Conservation (phyloP, 129 eudicot genomes). For the Centrapalus pauciflorus region DNA sequence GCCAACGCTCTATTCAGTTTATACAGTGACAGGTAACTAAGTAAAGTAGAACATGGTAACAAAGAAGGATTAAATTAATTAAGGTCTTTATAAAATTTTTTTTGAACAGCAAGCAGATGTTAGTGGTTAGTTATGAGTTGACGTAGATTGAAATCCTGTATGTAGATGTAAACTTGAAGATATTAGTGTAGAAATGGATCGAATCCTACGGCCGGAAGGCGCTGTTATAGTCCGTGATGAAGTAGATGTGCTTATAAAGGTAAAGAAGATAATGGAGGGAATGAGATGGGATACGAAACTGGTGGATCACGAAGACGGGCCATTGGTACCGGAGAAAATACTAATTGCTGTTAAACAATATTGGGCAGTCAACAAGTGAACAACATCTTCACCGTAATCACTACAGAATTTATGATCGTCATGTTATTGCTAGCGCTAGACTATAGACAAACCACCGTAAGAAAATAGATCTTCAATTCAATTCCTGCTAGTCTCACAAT, state of each 20-base stretch:
- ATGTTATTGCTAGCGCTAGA: background rate
- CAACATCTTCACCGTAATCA: background rate
- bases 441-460: background rate
- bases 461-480: background rate
- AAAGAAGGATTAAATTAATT: no score
- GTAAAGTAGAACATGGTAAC: background rate
- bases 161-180: constrained; percentile 17
- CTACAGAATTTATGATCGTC: background rate
- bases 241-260: constrained; percentile 18
- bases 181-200: constrained; percentile 14
- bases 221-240: constrained; percentile 16
- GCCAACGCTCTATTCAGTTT: constrained; percentile 14
- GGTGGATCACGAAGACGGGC: constrained; percentile 20
- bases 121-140: no score
- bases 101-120: no score
- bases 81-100: no score
- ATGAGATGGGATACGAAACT: constrained; percentile 22
- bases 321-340: constrained; percentile 8
- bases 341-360: constrained; percentile 14
- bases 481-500: no score
- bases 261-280: constrained; percentile 1
- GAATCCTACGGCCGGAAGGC: constrained; percentile 15
- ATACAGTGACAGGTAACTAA: constrained; percentile 13
- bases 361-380: constrained; percentile 6
- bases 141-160: no score